Evolutionary conservation across 208 protist genomes (phyloP).

Genomic region (Leishmania guyanensis): DNA sequence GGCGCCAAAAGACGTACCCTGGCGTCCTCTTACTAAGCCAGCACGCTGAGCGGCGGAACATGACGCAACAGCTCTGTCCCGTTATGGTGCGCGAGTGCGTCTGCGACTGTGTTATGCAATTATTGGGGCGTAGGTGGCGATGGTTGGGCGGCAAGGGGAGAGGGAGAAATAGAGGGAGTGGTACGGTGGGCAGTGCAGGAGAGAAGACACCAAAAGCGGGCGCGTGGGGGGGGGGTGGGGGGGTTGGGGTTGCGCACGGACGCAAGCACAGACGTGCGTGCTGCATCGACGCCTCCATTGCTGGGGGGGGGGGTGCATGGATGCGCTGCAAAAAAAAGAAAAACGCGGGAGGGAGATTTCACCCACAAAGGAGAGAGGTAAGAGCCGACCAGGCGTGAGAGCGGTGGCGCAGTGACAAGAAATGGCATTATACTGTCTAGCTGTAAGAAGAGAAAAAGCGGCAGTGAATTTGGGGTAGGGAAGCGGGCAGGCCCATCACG

Average conservation of each 20-base stretch:
- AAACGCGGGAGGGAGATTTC: not conserved
- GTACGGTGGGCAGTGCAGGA: not conserved
- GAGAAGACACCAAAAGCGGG: not conserved
- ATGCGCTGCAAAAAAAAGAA: not conserved
- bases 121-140: not conserved
- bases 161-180: constrained; percentile 2
- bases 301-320: not conserved
- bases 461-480: not conserved
- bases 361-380: not conserved
- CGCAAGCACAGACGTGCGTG: not conserved
- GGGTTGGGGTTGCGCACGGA: too few species aligned
- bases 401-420: not conserved
- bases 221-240: not conserved
- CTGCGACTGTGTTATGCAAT: constrained; percentile 3
- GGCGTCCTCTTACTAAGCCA: constrained; percentile 70
- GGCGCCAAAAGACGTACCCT: constrained; percentile 92
- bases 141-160: not conserved
- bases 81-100: not conserved
- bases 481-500: not conserved
- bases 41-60: constrained; percentile 32
- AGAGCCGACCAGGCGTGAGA: not conserved
- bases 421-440: not conserved
- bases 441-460: not conserved
- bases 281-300: not conserved
- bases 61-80: constrained; percentile 11